A percentile compares a stretch with the other conserved stretches of the same genome.
These are phyloP conservation scores for Fusarium paranaense DNA, from an alignment of 2,329 filamentous ascomycete species.

Conservation along the genomic window DNA sequence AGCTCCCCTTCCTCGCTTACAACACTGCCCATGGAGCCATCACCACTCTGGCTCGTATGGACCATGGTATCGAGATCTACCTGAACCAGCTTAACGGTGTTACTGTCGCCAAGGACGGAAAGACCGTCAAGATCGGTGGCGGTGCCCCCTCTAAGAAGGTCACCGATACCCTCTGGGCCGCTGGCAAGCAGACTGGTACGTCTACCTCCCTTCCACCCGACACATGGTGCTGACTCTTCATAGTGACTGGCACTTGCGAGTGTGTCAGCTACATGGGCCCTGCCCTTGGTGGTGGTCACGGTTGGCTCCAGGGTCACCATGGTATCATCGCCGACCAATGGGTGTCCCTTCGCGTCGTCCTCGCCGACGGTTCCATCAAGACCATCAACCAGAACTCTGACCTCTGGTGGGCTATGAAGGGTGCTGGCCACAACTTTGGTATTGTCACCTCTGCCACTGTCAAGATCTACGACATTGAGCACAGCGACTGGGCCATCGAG, in stretches of 20 bases:
- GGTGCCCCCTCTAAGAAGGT: constrained; percentile 60
- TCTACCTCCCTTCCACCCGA: neutral
- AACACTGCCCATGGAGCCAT: constrained; percentile 65
- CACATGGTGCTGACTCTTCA: neutral
- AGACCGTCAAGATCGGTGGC: constrained; percentile 61
- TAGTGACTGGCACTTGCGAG: constrained; percentile 42
- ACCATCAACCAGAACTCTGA: constrained; percentile 42
- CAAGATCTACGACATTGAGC: constrained; percentile 47
- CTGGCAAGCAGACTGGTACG: constrained; percentile 62
- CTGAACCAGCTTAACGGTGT: constrained; percentile 58
- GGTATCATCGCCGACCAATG: constrained; percentile 51
- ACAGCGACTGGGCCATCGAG: constrained; percentile 44
- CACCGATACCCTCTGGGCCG: constrained; percentile 60
- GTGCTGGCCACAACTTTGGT: constrained; percentile 51
- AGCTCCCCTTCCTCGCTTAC: constrained; percentile 63
- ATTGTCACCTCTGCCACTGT: constrained; percentile 47
- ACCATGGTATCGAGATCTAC: constrained; percentile 63
- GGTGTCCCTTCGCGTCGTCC: constrained; percentile 48
- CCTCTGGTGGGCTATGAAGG: constrained; percentile 52
- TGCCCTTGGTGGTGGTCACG: constrained; percentile 47
- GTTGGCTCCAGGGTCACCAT: constrained; percentile 45
- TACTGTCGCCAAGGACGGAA: constrained; percentile 54
- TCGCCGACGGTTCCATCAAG: constrained; percentile 44
- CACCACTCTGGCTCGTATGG: constrained; percentile 60
- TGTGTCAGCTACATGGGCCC: constrained; percentile 47